phyloP scores from a whole-genome alignment of 345 rosid genomes.

The Rubroshorea leprosula region DNA sequence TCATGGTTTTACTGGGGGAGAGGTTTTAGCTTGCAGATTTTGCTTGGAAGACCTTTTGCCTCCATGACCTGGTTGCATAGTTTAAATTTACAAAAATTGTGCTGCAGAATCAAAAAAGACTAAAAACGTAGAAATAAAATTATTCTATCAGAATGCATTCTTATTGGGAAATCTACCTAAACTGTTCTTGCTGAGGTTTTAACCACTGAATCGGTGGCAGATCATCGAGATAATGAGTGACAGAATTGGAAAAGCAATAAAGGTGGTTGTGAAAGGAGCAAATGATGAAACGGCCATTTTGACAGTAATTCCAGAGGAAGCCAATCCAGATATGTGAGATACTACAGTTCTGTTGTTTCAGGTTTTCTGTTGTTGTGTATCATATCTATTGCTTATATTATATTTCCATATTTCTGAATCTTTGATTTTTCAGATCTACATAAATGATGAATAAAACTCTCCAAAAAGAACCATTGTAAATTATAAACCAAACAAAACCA shows the following conservation, averaged over 20 bases:
- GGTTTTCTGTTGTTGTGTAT: too few relatives aligned
- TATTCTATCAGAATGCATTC: too few relatives aligned
- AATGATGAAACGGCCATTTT: constrained; percentile 33
- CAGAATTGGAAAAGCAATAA: constrained; percentile 47
- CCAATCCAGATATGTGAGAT: constrained; percentile 53
- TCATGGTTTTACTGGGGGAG: not conserved
- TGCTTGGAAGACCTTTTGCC: too few relatives aligned
- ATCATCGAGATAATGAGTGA: constrained; percentile 65
- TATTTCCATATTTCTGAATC: too few relatives aligned
- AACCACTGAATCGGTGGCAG: constrained; percentile 30
- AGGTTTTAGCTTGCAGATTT: too few relatives aligned
- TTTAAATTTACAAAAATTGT: not conserved
- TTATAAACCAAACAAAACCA: too few relatives aligned
- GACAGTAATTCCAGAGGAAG: constrained; percentile 73
- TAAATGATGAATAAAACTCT: too few relatives aligned
- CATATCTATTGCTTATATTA: too few relatives aligned
- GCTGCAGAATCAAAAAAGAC: not conserved
- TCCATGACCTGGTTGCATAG: not conserved
- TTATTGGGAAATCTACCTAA: not conserved
- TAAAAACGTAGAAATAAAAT: too few relatives aligned
- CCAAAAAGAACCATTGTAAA: too few relatives aligned
- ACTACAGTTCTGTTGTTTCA: too few relatives aligned
- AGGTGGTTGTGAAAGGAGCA: constrained; percentile 60
- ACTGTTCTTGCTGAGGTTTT: not conserved
- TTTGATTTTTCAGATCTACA: too few relatives aligned